A percentile compares a stretch with the other conserved stretches of the same genome.
Conservation (phyloP, 257 asterid genomes). For the Nicotiana obtusifolia region DNA sequence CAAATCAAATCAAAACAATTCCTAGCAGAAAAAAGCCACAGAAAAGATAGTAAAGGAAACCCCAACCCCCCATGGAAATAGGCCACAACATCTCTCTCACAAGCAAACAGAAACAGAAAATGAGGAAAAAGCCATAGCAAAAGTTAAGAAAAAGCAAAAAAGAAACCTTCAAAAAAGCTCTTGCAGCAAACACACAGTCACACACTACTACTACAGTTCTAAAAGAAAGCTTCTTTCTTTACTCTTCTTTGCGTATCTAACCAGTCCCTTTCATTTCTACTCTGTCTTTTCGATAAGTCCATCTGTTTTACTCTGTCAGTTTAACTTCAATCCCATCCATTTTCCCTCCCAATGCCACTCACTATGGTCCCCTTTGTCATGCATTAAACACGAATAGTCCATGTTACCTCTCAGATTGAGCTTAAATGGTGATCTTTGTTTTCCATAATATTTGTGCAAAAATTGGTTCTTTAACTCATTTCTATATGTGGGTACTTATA, state of each 20-base stretch:
- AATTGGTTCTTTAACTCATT: background rate
- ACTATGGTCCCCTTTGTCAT: background rate
- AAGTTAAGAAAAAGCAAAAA: background rate
- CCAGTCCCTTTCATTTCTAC: conserved; percentile 7
- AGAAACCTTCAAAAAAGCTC: background rate
- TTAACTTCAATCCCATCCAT: background rate
- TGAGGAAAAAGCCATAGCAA: background rate
- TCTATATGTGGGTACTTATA: background rate
- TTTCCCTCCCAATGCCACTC: background rate
- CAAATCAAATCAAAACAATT: background rate
- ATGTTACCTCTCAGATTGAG: conserved; percentile 2
- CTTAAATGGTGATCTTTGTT: background rate
- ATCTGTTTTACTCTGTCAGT: background rate
- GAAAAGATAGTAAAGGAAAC: background rate
- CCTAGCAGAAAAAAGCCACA: background rate
- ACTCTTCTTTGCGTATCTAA: background rate
- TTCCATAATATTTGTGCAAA: background rate
- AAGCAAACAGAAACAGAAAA: background rate
- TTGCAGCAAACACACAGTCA: background rate
- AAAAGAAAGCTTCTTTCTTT: background rate
- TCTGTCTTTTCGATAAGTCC: background rate
- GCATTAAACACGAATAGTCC: background rate
- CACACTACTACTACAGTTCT: background rate
- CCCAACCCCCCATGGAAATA: background rate
- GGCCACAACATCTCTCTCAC: background rate